phyloP scores from a whole-genome alignment of 352 stramenopile genomes.

The Phytophthora idaei region DNA sequence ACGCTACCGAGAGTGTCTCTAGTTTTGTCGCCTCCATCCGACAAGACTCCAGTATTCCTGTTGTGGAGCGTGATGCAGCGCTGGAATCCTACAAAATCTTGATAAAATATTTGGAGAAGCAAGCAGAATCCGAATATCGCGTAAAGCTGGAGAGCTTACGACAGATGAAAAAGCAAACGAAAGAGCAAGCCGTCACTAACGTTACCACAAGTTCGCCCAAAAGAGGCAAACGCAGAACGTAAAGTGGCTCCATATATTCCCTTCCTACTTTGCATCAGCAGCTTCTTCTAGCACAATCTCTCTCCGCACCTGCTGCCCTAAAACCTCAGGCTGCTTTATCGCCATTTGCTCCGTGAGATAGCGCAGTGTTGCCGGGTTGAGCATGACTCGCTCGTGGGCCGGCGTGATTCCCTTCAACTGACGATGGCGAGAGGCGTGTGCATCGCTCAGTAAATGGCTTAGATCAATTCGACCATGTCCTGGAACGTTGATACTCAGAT shows the following conservation, averaged over 20 bases:
- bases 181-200: conserved; percentile 3
- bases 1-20: conserved; percentile 50
- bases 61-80: conserved; percentile 17
- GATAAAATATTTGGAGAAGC: conserved; percentile 52
- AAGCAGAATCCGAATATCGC: conserved; percentile 60
- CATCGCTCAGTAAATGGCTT: conserved; percentile 54
- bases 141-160: conserved; percentile 53
- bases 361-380: conserved; percentile 61
- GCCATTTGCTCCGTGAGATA: conserved; percentile 64
- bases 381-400: conserved; percentile 42
- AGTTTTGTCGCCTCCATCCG: conserved; percentile 20
- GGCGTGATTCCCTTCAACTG: conserved; percentile 40
- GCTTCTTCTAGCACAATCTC: conserved; percentile 50
- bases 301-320: conserved; percentile 19
- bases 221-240: conserved; percentile 6
- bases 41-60: conserved; percentile 12
- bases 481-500: conserved; percentile 45
- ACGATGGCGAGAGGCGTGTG: conserved; percentile 48
- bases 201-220: neutral
- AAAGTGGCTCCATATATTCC: neutral
- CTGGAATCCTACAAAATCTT: conserved; percentile 29
- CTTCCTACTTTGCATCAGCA: conserved; percentile 46
- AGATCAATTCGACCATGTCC: conserved; percentile 56
- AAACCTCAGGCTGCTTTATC: conserved; percentile 42
- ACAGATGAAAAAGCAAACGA: conserved; percentile 25